Conservation (phyloP, 768 basidiomycete genomes). For the Phylloporus rhodoxanthus region DNA sequence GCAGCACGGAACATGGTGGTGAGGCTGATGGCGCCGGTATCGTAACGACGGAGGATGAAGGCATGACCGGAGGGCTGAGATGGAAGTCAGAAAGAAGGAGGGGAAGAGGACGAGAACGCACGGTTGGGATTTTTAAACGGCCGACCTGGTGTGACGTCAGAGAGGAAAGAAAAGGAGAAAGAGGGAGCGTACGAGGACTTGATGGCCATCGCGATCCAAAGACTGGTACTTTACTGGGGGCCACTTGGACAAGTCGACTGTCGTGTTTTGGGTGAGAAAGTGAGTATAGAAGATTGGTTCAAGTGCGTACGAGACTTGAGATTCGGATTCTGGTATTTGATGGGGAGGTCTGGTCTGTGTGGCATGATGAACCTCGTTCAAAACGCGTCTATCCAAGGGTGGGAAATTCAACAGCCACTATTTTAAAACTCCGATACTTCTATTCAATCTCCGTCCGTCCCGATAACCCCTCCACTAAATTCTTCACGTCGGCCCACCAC, state of each 20-base stretch:
- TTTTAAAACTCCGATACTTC: constrained; percentile 26
- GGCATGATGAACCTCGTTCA: constrained; percentile 29
- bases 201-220: constrained; percentile 78
- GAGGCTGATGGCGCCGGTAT: constrained; percentile 86
- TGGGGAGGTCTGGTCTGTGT: constrained; percentile 48
- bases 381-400: constrained; percentile 29
- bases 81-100: constrained; percentile 6
- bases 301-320: constrained; percentile 40
- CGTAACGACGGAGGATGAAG: constrained; percentile 89
- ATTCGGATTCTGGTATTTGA: constrained; percentile 45
- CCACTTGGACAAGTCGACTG: constrained; percentile 42
- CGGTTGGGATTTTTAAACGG: constrained; percentile 84
- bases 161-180: neutral
- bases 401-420: constrained; percentile 30
- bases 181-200: constrained; percentile 62
- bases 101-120: constrained; percentile 34
- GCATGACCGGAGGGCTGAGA: constrained; percentile 72
- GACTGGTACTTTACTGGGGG: constrained; percentile 90
- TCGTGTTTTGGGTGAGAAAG: neutral
- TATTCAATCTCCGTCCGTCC: constrained; percentile 44
- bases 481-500: constrained; percentile 74
- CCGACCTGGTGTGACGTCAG: constrained; percentile 58
- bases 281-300: rapidly evolving
- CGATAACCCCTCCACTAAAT: constrained; percentile 68
- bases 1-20: constrained; percentile 97